Base-by-base conservation (phyloP, 2,329 filamentous ascomycete genomes). In the Neoascochyta sp. region DNA sequence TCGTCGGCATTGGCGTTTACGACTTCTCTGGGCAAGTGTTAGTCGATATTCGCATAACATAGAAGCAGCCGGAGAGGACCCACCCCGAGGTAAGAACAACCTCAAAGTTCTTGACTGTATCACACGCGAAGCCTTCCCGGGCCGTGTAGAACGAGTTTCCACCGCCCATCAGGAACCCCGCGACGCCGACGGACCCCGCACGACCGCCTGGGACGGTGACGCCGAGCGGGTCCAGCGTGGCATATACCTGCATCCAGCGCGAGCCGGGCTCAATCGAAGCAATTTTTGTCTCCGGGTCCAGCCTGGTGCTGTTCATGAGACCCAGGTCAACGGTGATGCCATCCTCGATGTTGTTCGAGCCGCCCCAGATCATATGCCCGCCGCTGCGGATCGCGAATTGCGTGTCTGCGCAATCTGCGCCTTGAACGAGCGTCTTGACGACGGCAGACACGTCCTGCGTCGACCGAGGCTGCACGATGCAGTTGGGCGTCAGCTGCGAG, bases 41-140 rank as follows among this genome's bases (percentile, higher is more conserved):
- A 53, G 5, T 7, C 14, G 9, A 5, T 14, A 7, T 3, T 7
- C 7, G 1, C 4, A 16, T 13, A n/a, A n/a, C n/a, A n/a, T 20
- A 7, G 7, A 20, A 10, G 7, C 7, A 20, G 18, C 18, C 7
- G 11, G 9, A 7, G 12, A 12, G n/a, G 20, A 44, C 38, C 24
- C 7, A 50, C 20, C 63, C 65, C 26, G 46, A 47, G 19, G 62
- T 60, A 19, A 65, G 54, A 5, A 67, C 62, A n/a, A 66, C 40
- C 26, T 63, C 54, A 20, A 27, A 54, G 16, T 61, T 62, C 22
- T 24, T 30, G 4, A 50, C 52, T 22, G 36, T 55, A 43, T 48
- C 57, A 35, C 40, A 55, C 11, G 28, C 52, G 31, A 34, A 53
- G 7, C 52, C 55, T 22, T 45, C 29, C 9, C 38, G 36, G 12